Evolutionary conservation across 164 flowering plant species (phyloP).

Genomic region (Aristolochia contorta): DNA sequence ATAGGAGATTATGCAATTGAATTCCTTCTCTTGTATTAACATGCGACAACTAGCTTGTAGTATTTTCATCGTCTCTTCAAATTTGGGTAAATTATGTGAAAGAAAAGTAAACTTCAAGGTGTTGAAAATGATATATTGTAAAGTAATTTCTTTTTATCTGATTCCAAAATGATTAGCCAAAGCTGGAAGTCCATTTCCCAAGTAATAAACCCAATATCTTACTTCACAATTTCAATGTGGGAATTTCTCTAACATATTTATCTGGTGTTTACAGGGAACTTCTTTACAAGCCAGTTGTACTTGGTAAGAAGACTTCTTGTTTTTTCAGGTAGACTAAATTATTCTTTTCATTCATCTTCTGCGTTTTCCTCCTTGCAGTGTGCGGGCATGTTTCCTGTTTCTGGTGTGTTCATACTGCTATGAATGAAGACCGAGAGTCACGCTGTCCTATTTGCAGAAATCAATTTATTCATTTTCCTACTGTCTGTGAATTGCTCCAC

Average conservation of each 20-base stretch:
- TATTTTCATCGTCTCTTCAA: too few relatives aligned
- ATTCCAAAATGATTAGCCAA: too few relatives aligned
- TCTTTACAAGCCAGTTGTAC: slow-evolving; percentile 76
- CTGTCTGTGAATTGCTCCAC: slow-evolving; percentile 58
- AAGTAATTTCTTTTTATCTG: too few relatives aligned
- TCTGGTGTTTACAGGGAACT: slow-evolving; percentile 51
- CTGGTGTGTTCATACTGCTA: slow-evolving; percentile 73
- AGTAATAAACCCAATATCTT: not conserved
- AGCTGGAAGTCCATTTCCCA: too few relatives aligned
- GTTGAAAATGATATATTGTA: too few relatives aligned
- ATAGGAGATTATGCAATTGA: too few relatives aligned
- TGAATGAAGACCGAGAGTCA: slow-evolving; percentile 38
- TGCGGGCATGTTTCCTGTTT: slow-evolving; percentile 92
- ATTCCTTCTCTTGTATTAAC: too few relatives aligned
- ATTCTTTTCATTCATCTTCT: not conserved
- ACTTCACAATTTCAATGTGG: not conserved
- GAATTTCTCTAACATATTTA: not conserved
- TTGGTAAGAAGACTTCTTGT: slow-evolving; percentile 34
- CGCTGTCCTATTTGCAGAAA: slow-evolving; percentile 69
- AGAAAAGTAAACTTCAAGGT: too few relatives aligned
- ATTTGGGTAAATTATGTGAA: too few relatives aligned
- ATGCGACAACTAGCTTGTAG: too few relatives aligned
- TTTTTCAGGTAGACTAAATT: not conserved
- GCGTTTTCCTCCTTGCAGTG: slow-evolving; percentile 30
- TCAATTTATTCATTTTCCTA: slow-evolving; percentile 65